Evolutionary conservation across 2,329 filamentous ascomycete genomes (phyloP).

Genomic region (Fusarium coicis): DNA sequence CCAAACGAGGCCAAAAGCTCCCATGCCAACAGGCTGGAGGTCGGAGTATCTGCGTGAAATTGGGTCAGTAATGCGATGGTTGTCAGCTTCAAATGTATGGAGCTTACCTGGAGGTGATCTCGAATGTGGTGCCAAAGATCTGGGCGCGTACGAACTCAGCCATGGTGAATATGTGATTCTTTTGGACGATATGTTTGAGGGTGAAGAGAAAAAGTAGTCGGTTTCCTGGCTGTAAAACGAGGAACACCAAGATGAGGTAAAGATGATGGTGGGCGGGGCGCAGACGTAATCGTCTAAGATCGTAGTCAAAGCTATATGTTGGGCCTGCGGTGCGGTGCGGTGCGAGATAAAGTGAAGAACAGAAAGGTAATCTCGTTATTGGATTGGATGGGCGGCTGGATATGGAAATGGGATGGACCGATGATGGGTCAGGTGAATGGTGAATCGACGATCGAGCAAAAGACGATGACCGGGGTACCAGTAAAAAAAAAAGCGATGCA

Average conservation of each 20-base stretch:
- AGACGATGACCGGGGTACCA: slow-evolving; percentile 30
- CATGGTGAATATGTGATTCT: slow-evolving; percentile 69
- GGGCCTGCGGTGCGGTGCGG: slow-evolving; percentile 16
- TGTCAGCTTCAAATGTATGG: background rate
- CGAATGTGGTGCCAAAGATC: slow-evolving; percentile 99
- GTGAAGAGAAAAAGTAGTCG: slow-evolving; percentile 16
- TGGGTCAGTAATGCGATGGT: slow-evolving; percentile 23
- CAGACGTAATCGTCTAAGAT: slow-evolving; percentile 31
- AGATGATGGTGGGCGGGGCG: slow-evolving; percentile 28
- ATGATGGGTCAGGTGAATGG: slow-evolving; percentile 41
- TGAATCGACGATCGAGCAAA: slow-evolving; percentile 39
- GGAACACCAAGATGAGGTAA: slow-evolving; percentile 23
- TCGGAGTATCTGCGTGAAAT: slow-evolving; percentile 82
- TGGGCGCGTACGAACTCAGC: slow-evolving; percentile 99
- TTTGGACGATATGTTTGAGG: slow-evolving; percentile 13
- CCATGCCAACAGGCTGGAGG: slow-evolving; percentile 98
- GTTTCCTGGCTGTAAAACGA: slow-evolving; percentile 28
- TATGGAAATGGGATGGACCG: slow-evolving; percentile 38
- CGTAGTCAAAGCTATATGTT: slow-evolving; percentile 19
- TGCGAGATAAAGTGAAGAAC: slow-evolving; percentile 31
- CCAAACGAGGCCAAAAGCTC: slow-evolving; percentile 98
- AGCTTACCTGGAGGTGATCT: slow-evolving; percentile 94
- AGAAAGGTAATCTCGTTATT: slow-evolving; percentile 25
- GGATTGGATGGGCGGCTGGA: slow-evolving; percentile 30
- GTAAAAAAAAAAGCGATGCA: slow-evolving; percentile 36